Evolutionary conservation across 2,329 filamentous ascomycete species (phyloP).

Genomic region (Leptographium lundbergii): DNA sequence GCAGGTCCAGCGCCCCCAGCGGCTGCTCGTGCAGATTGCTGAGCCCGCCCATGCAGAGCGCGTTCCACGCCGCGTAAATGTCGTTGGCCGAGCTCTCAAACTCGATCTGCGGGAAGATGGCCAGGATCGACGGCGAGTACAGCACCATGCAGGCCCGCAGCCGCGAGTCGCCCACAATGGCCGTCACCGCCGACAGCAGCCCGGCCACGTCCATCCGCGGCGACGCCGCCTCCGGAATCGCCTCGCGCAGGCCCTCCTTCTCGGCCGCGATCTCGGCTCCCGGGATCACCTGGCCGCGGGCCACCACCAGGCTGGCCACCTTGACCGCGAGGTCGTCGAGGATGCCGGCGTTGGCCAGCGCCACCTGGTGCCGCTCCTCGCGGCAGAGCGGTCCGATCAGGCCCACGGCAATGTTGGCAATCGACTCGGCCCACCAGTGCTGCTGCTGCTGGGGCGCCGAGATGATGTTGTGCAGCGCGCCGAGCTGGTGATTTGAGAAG

Average conservation of each 20-base stretch:
- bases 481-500: constrained; percentile 49
- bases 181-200: constrained; percentile 64
- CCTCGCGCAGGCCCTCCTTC: constrained; percentile 40
- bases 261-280: constrained; percentile 42
- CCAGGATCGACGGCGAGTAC: constrained; percentile 55
- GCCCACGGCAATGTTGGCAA: constrained; percentile 32
- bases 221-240: constrained; percentile 50
- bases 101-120: constrained; percentile 51
- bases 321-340: constrained; percentile 67
- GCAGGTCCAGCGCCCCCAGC: constrained; percentile 48
- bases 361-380: constrained; percentile 55
- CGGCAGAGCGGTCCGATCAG: constrained; percentile 49
- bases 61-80: constrained; percentile 35
- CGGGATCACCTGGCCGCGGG: constrained; percentile 56
- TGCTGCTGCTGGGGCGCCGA: constrained; percentile 24
- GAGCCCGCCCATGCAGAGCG: constrained; percentile 39
- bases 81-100: constrained; percentile 34
- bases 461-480: constrained; percentile 53
- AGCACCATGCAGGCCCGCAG: constrained; percentile 62
- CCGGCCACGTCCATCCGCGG: constrained; percentile 47
- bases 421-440: constrained; percentile 36
- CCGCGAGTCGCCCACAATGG: constrained; percentile 67
- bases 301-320: constrained; percentile 57
- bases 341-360: constrained; percentile 59
- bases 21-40: constrained; percentile 30